A percentile compares a stretch with the other conserved stretches of the same genome.
Conservation (phyloP, 2,329 filamentous ascomycete genomes). For the Neocucurbitaria cava region DNA sequence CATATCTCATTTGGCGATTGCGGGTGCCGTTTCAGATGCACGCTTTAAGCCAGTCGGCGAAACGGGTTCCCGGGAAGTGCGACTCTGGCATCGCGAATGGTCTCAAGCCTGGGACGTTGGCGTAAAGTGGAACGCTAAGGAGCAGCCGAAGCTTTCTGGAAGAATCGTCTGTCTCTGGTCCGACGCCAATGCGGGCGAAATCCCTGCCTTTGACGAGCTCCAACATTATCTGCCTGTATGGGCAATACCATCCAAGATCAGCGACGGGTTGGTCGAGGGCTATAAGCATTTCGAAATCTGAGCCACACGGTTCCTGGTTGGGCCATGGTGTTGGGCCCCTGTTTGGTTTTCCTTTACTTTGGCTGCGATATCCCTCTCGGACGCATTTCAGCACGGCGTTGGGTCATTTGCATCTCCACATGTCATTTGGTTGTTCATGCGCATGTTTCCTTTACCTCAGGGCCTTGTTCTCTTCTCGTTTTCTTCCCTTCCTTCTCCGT, state of each 20-base stretch:
- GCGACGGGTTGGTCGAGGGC: conserved; percentile 82
- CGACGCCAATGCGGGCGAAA: conserved; percentile 77
- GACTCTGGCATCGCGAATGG: conserved; percentile 85
- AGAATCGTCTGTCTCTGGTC: conserved; percentile 83
- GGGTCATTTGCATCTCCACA: conserved; percentile 30
- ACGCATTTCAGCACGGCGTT: conserved; percentile 42
- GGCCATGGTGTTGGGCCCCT: conserved; percentile 33
- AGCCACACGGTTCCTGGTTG: conserved; percentile 21
- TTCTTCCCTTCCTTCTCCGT: neutral
- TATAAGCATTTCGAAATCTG: conserved; percentile 66
- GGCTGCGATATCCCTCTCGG: conserved; percentile 41
- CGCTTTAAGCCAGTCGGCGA: conserved; percentile 71
- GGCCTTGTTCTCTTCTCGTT: conserved; percentile 3
- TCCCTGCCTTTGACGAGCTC: conserved; percentile 85
- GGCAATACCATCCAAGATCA: conserved; percentile 77
- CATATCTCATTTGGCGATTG: conserved; percentile 69
- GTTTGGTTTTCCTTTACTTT: conserved; percentile 34
- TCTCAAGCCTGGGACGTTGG: conserved; percentile 77
- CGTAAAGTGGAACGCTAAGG: conserved; percentile 65
- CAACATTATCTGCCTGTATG: conserved; percentile 78
- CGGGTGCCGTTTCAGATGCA: conserved; percentile 66
- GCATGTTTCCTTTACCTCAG: conserved; percentile 17
- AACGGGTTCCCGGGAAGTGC: conserved; percentile 70
- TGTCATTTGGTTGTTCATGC: conserved; percentile 34
- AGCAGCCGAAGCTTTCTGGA: conserved; percentile 56